Conservation (phyloP, 306 rosid species). For the Inga leiocalycina region DNA sequence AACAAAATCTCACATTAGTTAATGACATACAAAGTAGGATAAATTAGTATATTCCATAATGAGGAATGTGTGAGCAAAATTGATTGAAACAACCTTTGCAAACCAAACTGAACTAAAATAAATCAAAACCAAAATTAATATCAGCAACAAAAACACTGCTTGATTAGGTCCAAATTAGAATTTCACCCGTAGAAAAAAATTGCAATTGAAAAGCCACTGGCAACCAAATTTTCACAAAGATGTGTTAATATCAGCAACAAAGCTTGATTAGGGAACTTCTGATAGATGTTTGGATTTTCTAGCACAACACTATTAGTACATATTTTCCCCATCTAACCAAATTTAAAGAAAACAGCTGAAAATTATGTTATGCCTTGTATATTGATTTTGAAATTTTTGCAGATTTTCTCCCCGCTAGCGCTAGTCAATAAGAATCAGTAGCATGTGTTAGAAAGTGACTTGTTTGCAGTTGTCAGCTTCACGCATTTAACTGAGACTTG, state of each 20-base stretch:
- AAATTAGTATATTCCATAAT: background rate
- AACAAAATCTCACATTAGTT: background rate
- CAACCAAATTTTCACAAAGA: background rate
- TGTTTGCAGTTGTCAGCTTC: background rate
- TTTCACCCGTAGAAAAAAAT: background rate
- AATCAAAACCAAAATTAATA: background rate
- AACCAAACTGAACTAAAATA: background rate
- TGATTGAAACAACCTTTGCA: too few species aligned
- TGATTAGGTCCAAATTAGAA: background rate
- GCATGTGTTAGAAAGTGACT: background rate
- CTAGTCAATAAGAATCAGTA: background rate
- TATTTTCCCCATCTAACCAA: background rate
- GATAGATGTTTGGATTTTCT: background rate
- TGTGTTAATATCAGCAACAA: background rate
- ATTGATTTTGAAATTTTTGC: background rate
- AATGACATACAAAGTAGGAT: background rate
- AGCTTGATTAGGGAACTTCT: background rate
- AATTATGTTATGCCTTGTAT: background rate
- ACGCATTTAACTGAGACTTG: too few species aligned
- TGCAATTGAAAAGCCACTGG: background rate
- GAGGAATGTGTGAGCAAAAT: too few species aligned
- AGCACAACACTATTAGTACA: background rate
- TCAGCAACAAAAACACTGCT: too few species aligned
- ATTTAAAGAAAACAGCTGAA: background rate
- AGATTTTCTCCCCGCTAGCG: background rate